These are phyloP conservation scores for Xylariaceae sp. DNA, from an alignment of 2,329 filamentous ascomycete species.

Conservation along the genomic window DNA sequence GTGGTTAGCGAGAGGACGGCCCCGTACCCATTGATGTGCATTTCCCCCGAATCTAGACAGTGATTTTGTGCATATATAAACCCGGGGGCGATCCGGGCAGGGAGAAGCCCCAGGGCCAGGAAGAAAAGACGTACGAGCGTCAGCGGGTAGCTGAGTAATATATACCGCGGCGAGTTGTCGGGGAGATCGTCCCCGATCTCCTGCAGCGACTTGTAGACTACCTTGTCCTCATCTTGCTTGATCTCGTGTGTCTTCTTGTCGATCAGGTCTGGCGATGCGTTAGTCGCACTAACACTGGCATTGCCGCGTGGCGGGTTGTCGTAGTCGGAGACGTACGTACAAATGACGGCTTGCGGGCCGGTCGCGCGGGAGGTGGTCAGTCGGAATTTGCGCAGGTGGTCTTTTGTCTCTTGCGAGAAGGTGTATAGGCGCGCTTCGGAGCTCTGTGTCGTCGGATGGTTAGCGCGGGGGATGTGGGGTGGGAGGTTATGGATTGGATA, in stretches of 20 bases:
- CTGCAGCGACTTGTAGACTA: conserved; percentile 73
- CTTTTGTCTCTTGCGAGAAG: conserved; percentile 85
- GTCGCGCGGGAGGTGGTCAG: conserved; percentile 80
- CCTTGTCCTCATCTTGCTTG: conserved; percentile 70
- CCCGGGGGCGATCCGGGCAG: neutral
- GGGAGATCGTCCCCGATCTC: conserved; percentile 85
- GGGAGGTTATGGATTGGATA: conserved; percentile 9
- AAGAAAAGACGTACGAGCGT: conserved; percentile 61
- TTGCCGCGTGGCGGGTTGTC: neutral
- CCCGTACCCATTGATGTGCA: neutral
- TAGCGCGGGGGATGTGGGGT: conserved; percentile 6
- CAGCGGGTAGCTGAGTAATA: conserved; percentile 86
- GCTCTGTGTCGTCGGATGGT: conserved; percentile 37
- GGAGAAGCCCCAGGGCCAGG: neutral
- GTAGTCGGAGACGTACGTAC: conserved; percentile 57
- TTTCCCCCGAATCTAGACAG: neutral
- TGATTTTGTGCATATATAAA: neutral
- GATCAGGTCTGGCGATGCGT: conserved; percentile 66
- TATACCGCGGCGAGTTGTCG: conserved; percentile 83
- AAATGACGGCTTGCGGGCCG: conserved; percentile 86
- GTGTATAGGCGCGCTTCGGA: conserved; percentile 89
- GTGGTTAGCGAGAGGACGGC: neutral
- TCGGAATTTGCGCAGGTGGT: conserved; percentile 90
- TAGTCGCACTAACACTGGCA: neutral
- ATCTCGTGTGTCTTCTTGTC: conserved; percentile 89